Evolutionary conservation across 2,329 filamentous ascomycete species (phyloP).

Genomic region (Metarhizium album): DNA sequence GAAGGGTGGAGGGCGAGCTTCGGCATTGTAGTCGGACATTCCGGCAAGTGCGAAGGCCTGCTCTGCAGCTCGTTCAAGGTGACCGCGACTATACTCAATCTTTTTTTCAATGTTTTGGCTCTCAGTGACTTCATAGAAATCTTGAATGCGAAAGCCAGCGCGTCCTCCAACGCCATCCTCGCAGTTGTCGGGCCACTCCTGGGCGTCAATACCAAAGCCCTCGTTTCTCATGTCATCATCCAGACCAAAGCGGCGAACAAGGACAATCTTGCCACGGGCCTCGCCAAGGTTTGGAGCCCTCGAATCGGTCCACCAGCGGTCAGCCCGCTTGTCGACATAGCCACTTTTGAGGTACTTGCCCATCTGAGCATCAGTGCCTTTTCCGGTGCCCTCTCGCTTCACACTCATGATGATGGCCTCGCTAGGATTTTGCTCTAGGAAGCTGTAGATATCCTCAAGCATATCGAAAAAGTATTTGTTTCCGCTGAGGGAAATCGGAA

Average conservation of each 20-base stretch:
- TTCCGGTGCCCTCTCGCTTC: constrained; percentile 83
- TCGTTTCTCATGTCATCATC: constrained; percentile 39
- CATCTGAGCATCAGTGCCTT: constrained; percentile 68
- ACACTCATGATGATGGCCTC: constrained; percentile 80
- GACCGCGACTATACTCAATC: constrained; percentile 60
- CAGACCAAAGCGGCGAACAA: constrained; percentile 70
- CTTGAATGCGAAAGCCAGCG: constrained; percentile 75
- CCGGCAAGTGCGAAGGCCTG: constrained; percentile 34
- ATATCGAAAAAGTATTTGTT: constrained; percentile 68
- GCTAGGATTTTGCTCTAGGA: constrained; percentile 65
- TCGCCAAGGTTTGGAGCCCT: constrained; percentile 69
- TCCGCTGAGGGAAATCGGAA: constrained; percentile 77
- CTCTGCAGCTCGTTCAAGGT: constrained; percentile 62
- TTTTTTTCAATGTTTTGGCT: constrained; percentile 70
- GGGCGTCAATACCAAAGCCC: constrained; percentile 50
- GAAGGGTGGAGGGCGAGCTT: constrained; percentile 44
- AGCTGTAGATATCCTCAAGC: constrained; percentile 58
- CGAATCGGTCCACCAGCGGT: constrained; percentile 69
- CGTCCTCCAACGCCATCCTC: constrained; percentile 59
- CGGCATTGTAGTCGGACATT: constrained; percentile 16
- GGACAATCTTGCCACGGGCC: constrained; percentile 69
- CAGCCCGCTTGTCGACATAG: constrained; percentile 48
- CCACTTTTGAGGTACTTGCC: constrained; percentile 60
- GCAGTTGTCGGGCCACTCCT: constrained; percentile 79
- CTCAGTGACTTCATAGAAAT: constrained; percentile 83